phyloP scores from a whole-genome alignment of 441 rosid species.

The Populus tomentosa region DNA sequence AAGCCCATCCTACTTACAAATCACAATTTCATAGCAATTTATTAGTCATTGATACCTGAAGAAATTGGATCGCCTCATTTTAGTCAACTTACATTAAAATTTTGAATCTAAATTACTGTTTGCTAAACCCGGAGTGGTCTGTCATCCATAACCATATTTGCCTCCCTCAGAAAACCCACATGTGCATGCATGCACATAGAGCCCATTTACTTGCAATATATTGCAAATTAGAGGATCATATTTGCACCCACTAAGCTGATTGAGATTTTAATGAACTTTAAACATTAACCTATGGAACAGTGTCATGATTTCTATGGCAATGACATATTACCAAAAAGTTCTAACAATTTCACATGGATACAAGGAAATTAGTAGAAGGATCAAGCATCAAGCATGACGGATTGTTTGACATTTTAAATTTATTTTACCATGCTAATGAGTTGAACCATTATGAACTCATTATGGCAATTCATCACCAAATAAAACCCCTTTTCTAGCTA shows the following conservation, averaged over 20 bases:
- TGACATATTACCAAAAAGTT: neutral
- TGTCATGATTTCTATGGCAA: neutral
- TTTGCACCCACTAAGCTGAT: neutral
- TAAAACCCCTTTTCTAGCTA: neutral
- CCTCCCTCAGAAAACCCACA: neutral
- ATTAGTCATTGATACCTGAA: no score
- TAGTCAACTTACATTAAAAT: neutral
- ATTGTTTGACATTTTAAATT: neutral
- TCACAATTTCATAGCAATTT: neutral
- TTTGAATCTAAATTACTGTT: neutral
- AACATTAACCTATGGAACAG: neutral
- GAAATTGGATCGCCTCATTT: no score
- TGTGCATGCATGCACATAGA: neutral
- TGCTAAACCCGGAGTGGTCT: neutral
- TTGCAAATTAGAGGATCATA: neutral
- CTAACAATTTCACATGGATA: neutral
- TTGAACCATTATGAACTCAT: neutral
- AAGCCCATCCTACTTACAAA: neutral
- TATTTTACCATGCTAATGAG: neutral
- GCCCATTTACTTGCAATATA: neutral
- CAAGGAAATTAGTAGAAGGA: neutral
- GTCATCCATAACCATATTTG: neutral
- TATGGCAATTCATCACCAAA: neutral
- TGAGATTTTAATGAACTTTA: neutral
- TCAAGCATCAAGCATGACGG: neutral